Conservation (phyloP, 2,329 filamentous ascomycete species). For the Bimuria novae-zelandiae region DNA sequence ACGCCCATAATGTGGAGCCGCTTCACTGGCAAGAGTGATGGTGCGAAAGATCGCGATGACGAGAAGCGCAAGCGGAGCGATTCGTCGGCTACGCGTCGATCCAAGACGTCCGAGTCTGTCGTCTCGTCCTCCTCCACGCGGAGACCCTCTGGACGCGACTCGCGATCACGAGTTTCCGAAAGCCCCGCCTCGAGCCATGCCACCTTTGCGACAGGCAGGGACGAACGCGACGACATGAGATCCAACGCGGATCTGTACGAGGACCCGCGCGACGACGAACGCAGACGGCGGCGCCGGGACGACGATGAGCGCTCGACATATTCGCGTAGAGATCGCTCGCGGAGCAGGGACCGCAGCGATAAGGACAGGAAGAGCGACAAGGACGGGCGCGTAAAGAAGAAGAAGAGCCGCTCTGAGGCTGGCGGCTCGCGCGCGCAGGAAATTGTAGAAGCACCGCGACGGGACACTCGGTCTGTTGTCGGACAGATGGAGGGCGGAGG, state of each 20-base stretch:
- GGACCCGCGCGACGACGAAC: slow-evolving; percentile 30
- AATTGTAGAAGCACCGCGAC: slow-evolving; percentile 35
- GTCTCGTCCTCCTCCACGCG: slow-evolving; percentile 43
- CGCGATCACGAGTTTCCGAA: slow-evolving; percentile 27
- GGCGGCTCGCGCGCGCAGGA: slow-evolving; percentile 28
- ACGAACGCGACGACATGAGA: slow-evolving; percentile 35
- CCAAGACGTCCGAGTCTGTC: slow-evolving; percentile 34
- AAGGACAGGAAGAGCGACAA: slow-evolving; percentile 30
- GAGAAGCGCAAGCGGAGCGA: slow-evolving; percentile 30
- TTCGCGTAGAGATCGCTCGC: slow-evolving; percentile 33
- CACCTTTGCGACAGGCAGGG: slow-evolving; percentile 44
- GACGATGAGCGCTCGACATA: slow-evolving; percentile 38
- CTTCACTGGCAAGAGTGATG: slow-evolving; percentile 44
- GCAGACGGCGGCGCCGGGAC: slow-evolving; percentile 24
- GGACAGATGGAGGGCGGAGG: slow-evolving; percentile 36
- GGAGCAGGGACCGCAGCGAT: slow-evolving; percentile 39
- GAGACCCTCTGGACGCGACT: slow-evolving; percentile 31
- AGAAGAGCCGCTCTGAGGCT: slow-evolving; percentile 37
- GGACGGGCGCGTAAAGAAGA: slow-evolving; percentile 33
- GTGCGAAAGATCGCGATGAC: slow-evolving; percentile 39
- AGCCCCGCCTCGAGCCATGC: slow-evolving; percentile 44
- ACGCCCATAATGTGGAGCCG: slow-evolving; percentile 44
- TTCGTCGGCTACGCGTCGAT: slow-evolving; percentile 35
- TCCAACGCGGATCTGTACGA: slow-evolving; percentile 42
- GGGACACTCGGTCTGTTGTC: slow-evolving; percentile 30